Conservation (phyloP, 441 rosid genomes). For the Syzygium malaccense region DNA sequence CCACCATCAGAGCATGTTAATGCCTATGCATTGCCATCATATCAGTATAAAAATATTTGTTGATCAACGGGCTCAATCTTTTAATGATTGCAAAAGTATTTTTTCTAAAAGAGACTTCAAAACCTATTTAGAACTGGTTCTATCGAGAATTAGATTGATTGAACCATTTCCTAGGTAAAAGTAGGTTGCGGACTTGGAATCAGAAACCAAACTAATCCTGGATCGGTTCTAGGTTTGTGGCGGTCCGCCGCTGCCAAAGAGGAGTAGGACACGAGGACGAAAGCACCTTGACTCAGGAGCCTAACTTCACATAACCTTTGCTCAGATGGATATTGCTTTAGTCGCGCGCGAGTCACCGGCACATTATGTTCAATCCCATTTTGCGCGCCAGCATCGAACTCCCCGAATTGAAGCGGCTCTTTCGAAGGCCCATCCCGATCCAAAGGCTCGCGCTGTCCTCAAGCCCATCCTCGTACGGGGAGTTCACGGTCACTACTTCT, state of each 20-base stretch:
- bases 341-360: background rate
- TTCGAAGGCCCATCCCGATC: background rate
- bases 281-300: background rate
- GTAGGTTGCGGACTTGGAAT: background rate
- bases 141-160: background rate
- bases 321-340: background rate
- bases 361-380: background rate
- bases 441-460: background rate
- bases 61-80: background rate
- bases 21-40: background rate
- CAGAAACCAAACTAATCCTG: background rate
- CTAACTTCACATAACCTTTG: background rate
- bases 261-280: too few relatives aligned
- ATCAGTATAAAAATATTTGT: background rate
- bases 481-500: background rate
- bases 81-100: background rate
- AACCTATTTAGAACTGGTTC: fast-evolving
- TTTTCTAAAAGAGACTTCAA: background rate
- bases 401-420: background rate
- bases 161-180: background rate
- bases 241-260: too few relatives aligned
- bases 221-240: background rate
- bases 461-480: background rate
- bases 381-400: background rate
- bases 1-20: background rate